Conservation (phyloP, 176 grass and related monocot genomes). For the Eragrostis curvula region DNA sequence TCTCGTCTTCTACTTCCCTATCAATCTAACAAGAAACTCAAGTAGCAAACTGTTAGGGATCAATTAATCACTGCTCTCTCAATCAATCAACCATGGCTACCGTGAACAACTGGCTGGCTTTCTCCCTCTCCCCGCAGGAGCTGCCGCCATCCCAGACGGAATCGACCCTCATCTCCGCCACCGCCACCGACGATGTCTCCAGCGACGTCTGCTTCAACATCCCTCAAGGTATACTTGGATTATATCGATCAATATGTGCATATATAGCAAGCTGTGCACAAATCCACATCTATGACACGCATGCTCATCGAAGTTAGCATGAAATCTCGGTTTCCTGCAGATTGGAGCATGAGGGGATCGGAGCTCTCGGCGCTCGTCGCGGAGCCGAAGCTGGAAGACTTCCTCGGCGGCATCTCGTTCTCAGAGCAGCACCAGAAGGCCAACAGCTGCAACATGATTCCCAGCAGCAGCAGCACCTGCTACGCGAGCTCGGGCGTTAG, state of each 20-base stretch:
- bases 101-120: slow-evolving; percentile 96
- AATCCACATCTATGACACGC: background rate
- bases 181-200: slow-evolving; percentile 51
- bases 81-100: slow-evolving; percentile 62
- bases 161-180: slow-evolving; percentile 40
- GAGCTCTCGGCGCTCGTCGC: slow-evolving; percentile 87
- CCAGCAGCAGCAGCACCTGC: slow-evolving; percentile 36
- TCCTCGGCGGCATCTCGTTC: slow-evolving; percentile 84
- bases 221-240: slow-evolving; percentile 57
- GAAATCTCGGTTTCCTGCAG: slow-evolving; percentile 42
- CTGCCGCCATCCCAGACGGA: slow-evolving; percentile 60
- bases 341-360: slow-evolving; percentile 92
- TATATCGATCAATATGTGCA: background rate
- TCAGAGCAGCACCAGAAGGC: slow-evolving; percentile 67
- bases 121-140: slow-evolving; percentile 94
- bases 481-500: slow-evolving; percentile 51
- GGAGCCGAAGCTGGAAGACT: slow-evolving; percentile 96
- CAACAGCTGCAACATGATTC: slow-evolving; percentile 34
- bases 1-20: slow-evolving; percentile 7
- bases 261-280: background rate
- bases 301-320: background rate
- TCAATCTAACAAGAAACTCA: slow-evolving; percentile 14
- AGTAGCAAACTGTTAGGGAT: background rate
- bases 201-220: slow-evolving; percentile 66
- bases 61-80: slow-evolving; percentile 24